Base-by-base conservation (phyloP, 2,329 filamentous ascomycete species). In the Bretziella fagacearum region DNA sequence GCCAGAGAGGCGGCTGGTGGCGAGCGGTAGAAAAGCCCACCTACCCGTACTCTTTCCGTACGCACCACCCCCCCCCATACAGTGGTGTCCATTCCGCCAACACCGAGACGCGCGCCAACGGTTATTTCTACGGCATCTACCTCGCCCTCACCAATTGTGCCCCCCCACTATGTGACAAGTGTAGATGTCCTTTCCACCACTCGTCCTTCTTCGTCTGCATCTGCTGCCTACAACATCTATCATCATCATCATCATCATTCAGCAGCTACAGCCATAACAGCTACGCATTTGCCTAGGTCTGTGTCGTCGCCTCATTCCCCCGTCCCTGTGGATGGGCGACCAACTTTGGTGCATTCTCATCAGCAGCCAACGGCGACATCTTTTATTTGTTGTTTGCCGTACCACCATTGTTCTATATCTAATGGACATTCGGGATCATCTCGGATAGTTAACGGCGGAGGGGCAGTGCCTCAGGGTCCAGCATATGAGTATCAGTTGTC, bases 1-100 rank as follows among this genome's bases (percentile, higher is more conserved):
- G 84, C 79, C 17, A 51, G 49, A 48, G 49, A 51, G 30, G 49
- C 44, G 33, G 45, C 39, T 44, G 39, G 27, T 43, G 40, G 46
- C 37, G 42, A 48, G 44, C 51, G 47, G 50, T 47, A 51, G 49
- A 48, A 32, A 37, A 43, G 40, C 7, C 13, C 41, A 42, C 46
- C 45, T 27, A 42, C 50, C 48, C 51, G 29, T 42, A 32, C 37
- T 47, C 49, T 46, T 46, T 46, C 50, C 33, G 26, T 37, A 32
- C 46, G 41, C 22, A 39, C 43, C 46, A n/a, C 39, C 39, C 47
- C 43, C 46, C 17, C 39, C 39, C 47, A 40, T 18, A 39, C 35
- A 10, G 18, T 17, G 17, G 18, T 35, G 40, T 37, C 39, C 20
- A 46, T 36, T 36, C 6, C 23, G 35, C 35, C 35, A 17, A 39